A percentile compares a stretch with the other conserved stretches of the same genome.
These are phyloP conservation scores for Stephanocyclus meneghinianus DNA, from an alignment of 352 stramenopile species.

Conservation along the genomic window DNA sequence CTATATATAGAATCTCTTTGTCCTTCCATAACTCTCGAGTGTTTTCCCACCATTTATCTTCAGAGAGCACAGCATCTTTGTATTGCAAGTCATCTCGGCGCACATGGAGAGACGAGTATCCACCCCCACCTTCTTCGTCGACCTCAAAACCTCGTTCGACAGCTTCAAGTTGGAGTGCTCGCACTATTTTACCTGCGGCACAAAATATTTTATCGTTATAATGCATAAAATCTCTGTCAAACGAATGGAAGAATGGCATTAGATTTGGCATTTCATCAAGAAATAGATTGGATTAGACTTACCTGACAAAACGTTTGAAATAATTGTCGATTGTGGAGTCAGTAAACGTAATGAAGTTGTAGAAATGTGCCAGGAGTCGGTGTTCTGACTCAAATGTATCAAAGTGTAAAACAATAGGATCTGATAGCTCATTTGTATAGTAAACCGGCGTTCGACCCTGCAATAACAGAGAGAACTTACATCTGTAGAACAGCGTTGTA, in stretches of 20 bases:
- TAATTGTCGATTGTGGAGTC: slow-evolving; percentile 51
- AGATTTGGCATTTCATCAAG: neutral
- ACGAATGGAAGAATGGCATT: neutral
- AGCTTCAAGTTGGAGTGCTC: slow-evolving; percentile 46
- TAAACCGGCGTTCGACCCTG: slow-evolving; percentile 45
- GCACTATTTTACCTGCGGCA: slow-evolving; percentile 64
- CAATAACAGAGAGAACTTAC: slow-evolving; percentile 25
- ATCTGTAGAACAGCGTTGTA: slow-evolving; percentile 21
- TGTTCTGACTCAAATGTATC: slow-evolving; percentile 48
- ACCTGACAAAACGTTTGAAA: slow-evolving; percentile 53
- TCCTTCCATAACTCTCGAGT: slow-evolving; percentile 45
- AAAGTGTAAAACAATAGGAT: slow-evolving; percentile 72
- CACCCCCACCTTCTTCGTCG: slow-evolving; percentile 55
- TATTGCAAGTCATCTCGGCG: slow-evolving; percentile 56
- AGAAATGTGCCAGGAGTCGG: slow-evolving; percentile 79
- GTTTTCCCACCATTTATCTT: slow-evolving; percentile 58
- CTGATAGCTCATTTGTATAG: slow-evolving; percentile 55
- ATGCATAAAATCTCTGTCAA: slow-evolving; percentile 70
- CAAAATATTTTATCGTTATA: slow-evolving; percentile 75
- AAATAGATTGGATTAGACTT: neutral
- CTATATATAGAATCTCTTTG: slow-evolving; percentile 72
- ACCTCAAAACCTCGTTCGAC: slow-evolving; percentile 45
- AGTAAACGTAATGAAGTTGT: slow-evolving; percentile 62
- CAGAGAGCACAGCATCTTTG: slow-evolving; percentile 56
- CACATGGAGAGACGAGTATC: slow-evolving; percentile 54